Evolutionary conservation across 176 grass and related monocot species (phyloP), one percentile per base, ranked within the genome.

Genomic region (Oryza meyeriana): DNA sequence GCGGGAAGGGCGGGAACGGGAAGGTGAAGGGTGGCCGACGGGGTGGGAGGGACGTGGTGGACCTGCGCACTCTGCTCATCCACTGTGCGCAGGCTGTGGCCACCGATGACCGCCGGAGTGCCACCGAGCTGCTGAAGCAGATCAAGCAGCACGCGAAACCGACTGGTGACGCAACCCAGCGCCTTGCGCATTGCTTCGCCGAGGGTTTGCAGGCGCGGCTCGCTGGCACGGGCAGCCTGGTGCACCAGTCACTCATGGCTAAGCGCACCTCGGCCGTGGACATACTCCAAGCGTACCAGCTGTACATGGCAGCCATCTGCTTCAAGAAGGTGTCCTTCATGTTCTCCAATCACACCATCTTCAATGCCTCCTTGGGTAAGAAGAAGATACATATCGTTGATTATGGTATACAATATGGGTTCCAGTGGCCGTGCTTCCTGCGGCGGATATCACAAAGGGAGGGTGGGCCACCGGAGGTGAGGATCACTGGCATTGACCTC

Each of bases 351-450:
- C 10, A 59, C 8, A 93, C 88, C 55, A 93, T 97, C 47, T 84
- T 50, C 58, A 80, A 89, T 70, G 85, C 87, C 0, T 28, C 74
- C n/a, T 20, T 89, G 67, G 84, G 77, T 28, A 85, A 85, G 76
- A 88, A 87, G 40, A 97, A 87, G 73, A 52, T 97, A 44, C 94
- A 97, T 50, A 97, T 97, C 1, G 75, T 97, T 0, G 88, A 97
- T 34, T 97, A 91, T 0, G 94, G 94, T 24, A 91, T 97, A 72
- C 72, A 89, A 0, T 85, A 91, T 12, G 94, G 94, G 12, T 97
- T 97, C 81, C 94, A 97, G 71, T 97, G 94, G 94, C 94, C 94
- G 0, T 97, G 94, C 79, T 88, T 97, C 41, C 62, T 97, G 38
- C 67, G 78, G 10, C 58, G 20, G 16, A 85, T 93, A 57, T 29